Evolutionary conservation across 2,329 filamentous ascomycete genomes (phyloP).

Genomic region (Zymoseptoria ardabiliae): DNA sequence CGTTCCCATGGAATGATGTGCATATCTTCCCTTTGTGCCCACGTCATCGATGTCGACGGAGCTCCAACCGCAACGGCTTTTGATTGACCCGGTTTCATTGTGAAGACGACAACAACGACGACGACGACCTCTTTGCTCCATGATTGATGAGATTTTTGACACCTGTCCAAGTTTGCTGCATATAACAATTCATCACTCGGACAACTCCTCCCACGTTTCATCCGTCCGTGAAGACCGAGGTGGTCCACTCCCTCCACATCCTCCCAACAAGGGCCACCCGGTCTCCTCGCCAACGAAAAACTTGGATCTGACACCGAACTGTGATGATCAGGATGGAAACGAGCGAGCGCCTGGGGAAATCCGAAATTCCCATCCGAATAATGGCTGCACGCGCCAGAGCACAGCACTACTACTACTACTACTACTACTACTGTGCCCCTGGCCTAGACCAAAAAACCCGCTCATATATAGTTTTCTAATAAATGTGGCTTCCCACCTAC

Average conservation of each 20-base stretch:
- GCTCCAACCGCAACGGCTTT: not conserved
- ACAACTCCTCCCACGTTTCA: not conserved
- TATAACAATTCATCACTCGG: not conserved
- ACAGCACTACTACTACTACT: too few relatives aligned
- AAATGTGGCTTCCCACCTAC: not conserved
- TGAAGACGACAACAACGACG: not conserved
- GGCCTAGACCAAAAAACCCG: not conserved
- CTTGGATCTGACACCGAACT: not conserved
- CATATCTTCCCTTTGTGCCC: not conserved
- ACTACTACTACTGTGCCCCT: not conserved
- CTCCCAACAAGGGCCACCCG: not conserved
- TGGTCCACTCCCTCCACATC: not conserved
- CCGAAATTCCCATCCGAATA: too few relatives aligned
- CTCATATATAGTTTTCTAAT: not conserved
- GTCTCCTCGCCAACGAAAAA: not conserved
- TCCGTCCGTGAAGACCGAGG: not conserved
- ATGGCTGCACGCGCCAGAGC: not conserved
- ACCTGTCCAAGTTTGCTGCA: not conserved
- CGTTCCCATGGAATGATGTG: not conserved
- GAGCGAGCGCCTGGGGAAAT: not conserved
- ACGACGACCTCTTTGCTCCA: not conserved
- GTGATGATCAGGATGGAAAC: too few relatives aligned
- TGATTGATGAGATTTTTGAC: not conserved
- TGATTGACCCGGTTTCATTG: not conserved
- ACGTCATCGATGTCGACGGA: not conserved